Base-by-base conservation (phyloP, 73 alveolate genomes). In the Uronychia setigera region DNA sequence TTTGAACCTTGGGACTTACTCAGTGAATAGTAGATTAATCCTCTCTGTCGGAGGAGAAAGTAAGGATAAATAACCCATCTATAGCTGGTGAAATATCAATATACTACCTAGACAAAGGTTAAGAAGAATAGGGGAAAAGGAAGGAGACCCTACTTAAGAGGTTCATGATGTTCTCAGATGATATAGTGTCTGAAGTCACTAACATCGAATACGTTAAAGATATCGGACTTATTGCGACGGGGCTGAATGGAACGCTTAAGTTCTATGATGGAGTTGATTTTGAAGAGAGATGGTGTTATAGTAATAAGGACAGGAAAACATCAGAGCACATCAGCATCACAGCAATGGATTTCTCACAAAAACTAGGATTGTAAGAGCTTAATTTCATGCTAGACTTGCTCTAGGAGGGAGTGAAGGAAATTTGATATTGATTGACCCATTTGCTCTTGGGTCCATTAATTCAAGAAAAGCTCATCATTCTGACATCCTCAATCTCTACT, bases 361-460 rank as follows among this genome's bases (percentile, higher is more conserved):
- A 34, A 25, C 58, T 85, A 0, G 93, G 93, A 1, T 59, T 91
- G 1, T 46, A 46, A 46, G 67, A 19, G 19, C 67, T 19, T 19
- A 46, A 11, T 11, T 46, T n/a, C n/a, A 19, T 11, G 5, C 67
- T 19, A 46, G 67, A 46, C 76, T 91, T 79, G 96, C 93, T 19
- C 28, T 78, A 11, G 96, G 96, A 29, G 96, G 96, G 1, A 27
- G 85, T 19, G 96, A 91, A 58, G 96, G 96, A 0, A 91, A 86
- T 57, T 11, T 91, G 0, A 33, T 91, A 0, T 67, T 91, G 9
- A 80, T 91, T 32, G 96, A 91, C 60, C 92, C 93, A 0, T 89
- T 82, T 76, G 96, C 96, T 33, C 74, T 86, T 13, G 92, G 92
- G 28, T 83, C 81, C 1, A 83, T 91, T 1, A 80, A 80, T 31